A percentile compares a stretch with the other conserved stretches of the same genome.
Conservation (phyloP, 345 rosid species). For the Clausena lansium region DNA sequence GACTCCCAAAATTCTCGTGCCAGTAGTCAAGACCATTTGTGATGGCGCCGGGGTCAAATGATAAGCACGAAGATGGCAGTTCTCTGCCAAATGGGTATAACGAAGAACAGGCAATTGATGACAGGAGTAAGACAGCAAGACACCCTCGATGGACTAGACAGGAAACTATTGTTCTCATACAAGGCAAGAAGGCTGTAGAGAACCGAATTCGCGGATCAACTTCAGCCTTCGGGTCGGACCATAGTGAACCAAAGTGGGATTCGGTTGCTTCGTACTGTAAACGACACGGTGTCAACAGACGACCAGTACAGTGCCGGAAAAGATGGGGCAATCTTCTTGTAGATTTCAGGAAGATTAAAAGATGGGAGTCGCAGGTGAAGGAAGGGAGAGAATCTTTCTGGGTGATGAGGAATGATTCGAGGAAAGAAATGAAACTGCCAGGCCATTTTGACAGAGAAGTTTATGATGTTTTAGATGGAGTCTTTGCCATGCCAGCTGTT, state of each 20-base stretch:
- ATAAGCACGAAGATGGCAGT: background rate
- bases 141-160: constrained; percentile 30
- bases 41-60: constrained; percentile 14
- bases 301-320: constrained; percentile 26
- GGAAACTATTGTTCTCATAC: constrained; percentile 30
- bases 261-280: constrained; percentile 26
- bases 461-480: constrained; percentile 21
- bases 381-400: constrained; percentile 31
- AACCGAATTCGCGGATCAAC: constrained; percentile 1
- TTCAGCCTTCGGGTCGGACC: constrained; percentile 1
- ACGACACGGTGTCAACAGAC: constrained; percentile 23
- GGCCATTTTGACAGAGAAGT: constrained; percentile 30
- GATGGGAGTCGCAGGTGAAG: constrained; percentile 28
- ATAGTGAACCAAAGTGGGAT: constrained; percentile 32
- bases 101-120: constrained; percentile 11
- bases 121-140: constrained; percentile 5
- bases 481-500: constrained; percentile 16
- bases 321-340: constrained; percentile 33
- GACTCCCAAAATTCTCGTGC: background rate
- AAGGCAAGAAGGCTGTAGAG: constrained; percentile 28
- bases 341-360: constrained; percentile 36
- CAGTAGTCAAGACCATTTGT: background rate
- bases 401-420: constrained; percentile 27
- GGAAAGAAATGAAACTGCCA: constrained; percentile 34
- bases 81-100: constrained; percentile 1